phyloP scores from a whole-genome alignment of 1,139 yeast species.

The Nematodospora anomalae region DNA sequence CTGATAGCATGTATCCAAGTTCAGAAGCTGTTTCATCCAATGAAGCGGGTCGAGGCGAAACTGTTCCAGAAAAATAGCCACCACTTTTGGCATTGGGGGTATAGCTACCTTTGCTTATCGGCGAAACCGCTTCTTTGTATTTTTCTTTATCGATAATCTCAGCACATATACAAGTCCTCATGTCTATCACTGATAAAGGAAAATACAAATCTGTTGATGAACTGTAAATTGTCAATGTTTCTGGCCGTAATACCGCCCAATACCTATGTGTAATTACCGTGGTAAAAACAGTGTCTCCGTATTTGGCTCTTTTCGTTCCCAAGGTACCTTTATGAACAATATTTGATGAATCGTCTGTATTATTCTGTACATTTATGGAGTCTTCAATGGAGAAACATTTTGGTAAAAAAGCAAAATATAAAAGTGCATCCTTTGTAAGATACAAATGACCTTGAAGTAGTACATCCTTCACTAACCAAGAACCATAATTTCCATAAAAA shows the following conservation, averaged over 20 bases:
- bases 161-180: slow-evolving; percentile 61
- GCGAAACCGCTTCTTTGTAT: slow-evolving; percentile 14
- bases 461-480: slow-evolving; percentile 84
- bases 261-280: slow-evolving; percentile 42
- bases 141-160: slow-evolving; percentile 45
- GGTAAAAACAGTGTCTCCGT: slow-evolving; percentile 40
- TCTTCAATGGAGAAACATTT: slow-evolving; percentile 25
- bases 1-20: slow-evolving; percentile 22
- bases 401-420: slow-evolving; percentile 85
- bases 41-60: slow-evolving; percentile 16
- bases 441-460: slow-evolving; percentile 83
- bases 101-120: slow-evolving; percentile 10
- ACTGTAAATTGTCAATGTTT: slow-evolving; percentile 66
- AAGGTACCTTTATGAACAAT: slow-evolving; percentile 47
- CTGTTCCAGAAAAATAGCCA: slow-evolving; percentile 14
- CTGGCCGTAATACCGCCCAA: slow-evolving; percentile 79
- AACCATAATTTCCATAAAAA: slow-evolving; percentile 58
- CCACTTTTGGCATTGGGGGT: slow-evolving; percentile 9
- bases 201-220: slow-evolving; percentile 79
- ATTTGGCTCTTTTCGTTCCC: slow-evolving; percentile 49
- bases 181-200: slow-evolving; percentile 74
- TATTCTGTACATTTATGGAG: slow-evolving; percentile 6
- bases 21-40: slow-evolving; percentile 18
- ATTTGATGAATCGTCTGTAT: slow-evolving; percentile 31
- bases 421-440: slow-evolving; percentile 60